Base-by-base conservation (phyloP, 345 rosid species). In the Stellera chamaejasme region DNA sequence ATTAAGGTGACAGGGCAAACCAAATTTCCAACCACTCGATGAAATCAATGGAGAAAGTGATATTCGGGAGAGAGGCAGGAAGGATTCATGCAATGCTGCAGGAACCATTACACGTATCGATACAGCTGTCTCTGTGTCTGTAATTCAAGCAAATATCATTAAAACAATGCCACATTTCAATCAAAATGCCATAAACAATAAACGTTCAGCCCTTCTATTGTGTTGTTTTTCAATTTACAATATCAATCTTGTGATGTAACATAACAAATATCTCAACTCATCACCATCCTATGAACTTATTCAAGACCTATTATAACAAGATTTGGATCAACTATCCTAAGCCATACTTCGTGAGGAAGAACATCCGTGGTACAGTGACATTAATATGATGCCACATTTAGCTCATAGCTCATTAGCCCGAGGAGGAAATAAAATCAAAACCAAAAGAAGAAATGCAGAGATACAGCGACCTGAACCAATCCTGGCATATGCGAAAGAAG, bases 41-140 rank as follows among this genome's bases (percentile, higher is more conserved):
- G 75, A 65, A 28, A 47, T 43, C 61, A 61, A 64, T 8, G 68
- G 59, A 9, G 73, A 58, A 9, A 13, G 59, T 13, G 44, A 44
- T 28, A 52, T 44, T 57, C 32, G 62, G 74, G 73, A 69, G 11
- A 73, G 79, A 12, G 63, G 54, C 4, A 52, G 54, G 9, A 72
- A 13, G 3, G 77, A 70, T 44, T 69, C 76, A 11, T 13, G 45
- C 48, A 71, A 44, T 49, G 52, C 67, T 27, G 61, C 59, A 2
- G 79, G 82, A 61, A 80, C 19, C 47, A 50, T 66, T 19, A 59
- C 59, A 2, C 77, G 82, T 58, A 80, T 15, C 12, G 82, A 66
- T 11, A 87, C 44, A 1, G 78, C 75, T 55, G 81, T 23, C 16
- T 59, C 61, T 27, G 70, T 43, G 47, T 71, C 88, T 84, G 50